phyloP scores from a whole-genome alignment of 164 flowering plant species.

The Vitis rupestris region DNA sequence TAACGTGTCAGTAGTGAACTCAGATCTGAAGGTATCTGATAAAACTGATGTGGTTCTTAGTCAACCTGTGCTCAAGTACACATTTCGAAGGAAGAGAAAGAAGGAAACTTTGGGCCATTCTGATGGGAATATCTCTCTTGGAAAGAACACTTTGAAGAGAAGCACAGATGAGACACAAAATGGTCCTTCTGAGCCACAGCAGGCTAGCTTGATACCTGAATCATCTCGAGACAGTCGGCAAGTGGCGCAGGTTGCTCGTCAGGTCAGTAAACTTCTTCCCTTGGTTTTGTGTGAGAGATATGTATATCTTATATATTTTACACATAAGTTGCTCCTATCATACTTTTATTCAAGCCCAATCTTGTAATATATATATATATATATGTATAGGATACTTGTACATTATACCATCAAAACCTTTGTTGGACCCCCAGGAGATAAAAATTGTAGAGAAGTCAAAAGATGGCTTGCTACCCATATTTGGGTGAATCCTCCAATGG shows the following conservation, averaged over 20 bases:
- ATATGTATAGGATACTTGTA: too few species aligned
- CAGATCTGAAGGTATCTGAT: conserved; percentile 27
- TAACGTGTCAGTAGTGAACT: conserved; percentile 15
- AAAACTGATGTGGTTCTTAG: conserved; percentile 16
- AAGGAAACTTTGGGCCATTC: conserved; percentile 44
- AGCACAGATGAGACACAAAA: conserved; percentile 32
- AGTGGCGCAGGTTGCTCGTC: conserved; percentile 77
- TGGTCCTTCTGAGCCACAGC: conserved; percentile 27
- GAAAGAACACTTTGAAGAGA: conserved; percentile 27
- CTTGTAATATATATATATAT: too few species aligned
- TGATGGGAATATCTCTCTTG: conserved; percentile 34
- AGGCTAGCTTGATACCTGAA: conserved; percentile 36
- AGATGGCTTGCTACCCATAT: too few species aligned
- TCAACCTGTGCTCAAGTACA: conserved; percentile 53
- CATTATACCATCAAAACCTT: too few species aligned
- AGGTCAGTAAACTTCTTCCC: conserved; percentile 60
- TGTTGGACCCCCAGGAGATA: too few species aligned
- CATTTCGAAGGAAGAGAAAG: conserved; percentile 87
- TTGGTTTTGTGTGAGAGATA: background rate
- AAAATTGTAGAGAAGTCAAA: too few species aligned
- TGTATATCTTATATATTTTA: background rate
- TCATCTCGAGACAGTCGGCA: conserved; percentile 66
- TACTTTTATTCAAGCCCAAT: too few species aligned
- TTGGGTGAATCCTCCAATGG: too few species aligned
- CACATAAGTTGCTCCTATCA: too few species aligned